Base-by-base conservation (phyloP, 257 asterid genomes). In the Eustoma russellianum region DNA sequence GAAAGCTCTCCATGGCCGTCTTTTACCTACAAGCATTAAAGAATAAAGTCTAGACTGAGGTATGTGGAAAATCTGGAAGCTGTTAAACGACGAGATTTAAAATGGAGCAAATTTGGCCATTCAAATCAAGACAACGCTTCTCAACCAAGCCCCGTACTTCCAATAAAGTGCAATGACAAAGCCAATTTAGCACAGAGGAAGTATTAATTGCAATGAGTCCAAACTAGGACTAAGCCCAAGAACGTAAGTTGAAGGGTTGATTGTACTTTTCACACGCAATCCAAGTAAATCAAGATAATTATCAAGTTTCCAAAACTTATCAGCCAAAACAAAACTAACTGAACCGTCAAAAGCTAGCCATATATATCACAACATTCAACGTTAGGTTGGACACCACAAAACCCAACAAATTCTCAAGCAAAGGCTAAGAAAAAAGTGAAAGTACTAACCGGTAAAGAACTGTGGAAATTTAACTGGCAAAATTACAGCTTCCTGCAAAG, bases 1-100 rank as follows among this genome's bases (percentile, higher is more conserved):
- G 71, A 91, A 91, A 50, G 98, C 98, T 66, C 95, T 84, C 98
- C 98, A 91, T 4, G 98, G 98, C 14, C 93, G 84, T 60, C 98
- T 86, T 81, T 88, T 89, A 55, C 97, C 97, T 89, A 61, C 43
- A 55, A 70, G 59, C 35, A 57, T 55, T 44, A 17, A 50, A 33
- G 5, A 52, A 17, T 19, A 50, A 50, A 57, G n/a, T n/a, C 41
- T 4, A 59, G 7, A 17, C 13, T 18, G 2, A 34, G 8, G 56
- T 15, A 53, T 2, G 18, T 35, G 24, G n/a, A 46, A 63, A 52
- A 45, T 44, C 43, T 24, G 17, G 28, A 46, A 17, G 43, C 6
- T 5, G 7, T 47, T 10, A 43, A 13, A 1, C 11, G 13, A 28
- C 15, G 7, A 24, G 30, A 24, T 2, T 24, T 24, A 24, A 24